Conservation (phyloP, 768 basidiomycete species). For the Pleurotus citrinopileatus region DNA sequence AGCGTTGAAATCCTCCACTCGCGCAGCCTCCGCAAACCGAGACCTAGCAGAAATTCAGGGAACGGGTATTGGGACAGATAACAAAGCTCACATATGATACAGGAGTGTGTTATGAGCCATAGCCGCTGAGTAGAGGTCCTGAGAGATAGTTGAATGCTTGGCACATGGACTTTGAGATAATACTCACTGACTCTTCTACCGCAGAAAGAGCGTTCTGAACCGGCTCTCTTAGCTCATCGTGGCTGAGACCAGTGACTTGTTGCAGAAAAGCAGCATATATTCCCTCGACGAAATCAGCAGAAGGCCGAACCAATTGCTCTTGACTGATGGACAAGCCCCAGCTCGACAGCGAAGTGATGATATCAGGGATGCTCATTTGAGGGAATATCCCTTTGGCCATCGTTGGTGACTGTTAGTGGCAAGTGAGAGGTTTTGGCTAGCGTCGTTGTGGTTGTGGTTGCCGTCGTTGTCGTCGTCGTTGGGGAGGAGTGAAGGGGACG, state of each 20-base stretch:
- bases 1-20: constrained; percentile 74
- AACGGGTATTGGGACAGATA: constrained; percentile 1
- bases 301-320: constrained; percentile 67
- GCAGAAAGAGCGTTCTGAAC: constrained; percentile 51
- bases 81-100: constrained; percentile 57
- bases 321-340: constrained; percentile 69
- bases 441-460: constrained; percentile 17
- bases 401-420: too few species aligned
- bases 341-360: constrained; percentile 58
- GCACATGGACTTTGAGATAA: constrained; percentile 23
- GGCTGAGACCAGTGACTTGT: constrained; percentile 63
- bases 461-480: not conserved
- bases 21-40: constrained; percentile 70
- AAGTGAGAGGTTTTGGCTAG: not conserved
- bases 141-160: constrained; percentile 3
- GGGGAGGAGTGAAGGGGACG: constrained; percentile 1
- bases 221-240: constrained; percentile 57
- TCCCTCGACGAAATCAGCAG: constrained; percentile 65
- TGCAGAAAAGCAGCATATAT: constrained; percentile 72
- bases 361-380: constrained; percentile 60
- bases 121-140: constrained; percentile 68
- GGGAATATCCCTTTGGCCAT: constrained; percentile 61
- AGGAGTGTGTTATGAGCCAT: constrained; percentile 63
- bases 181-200: constrained; percentile 54
- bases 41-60: constrained; percentile 34